phyloP scores from a whole-genome alignment of 805 yeast species.

The Groenewaldozyma tartarivorans region DNA sequence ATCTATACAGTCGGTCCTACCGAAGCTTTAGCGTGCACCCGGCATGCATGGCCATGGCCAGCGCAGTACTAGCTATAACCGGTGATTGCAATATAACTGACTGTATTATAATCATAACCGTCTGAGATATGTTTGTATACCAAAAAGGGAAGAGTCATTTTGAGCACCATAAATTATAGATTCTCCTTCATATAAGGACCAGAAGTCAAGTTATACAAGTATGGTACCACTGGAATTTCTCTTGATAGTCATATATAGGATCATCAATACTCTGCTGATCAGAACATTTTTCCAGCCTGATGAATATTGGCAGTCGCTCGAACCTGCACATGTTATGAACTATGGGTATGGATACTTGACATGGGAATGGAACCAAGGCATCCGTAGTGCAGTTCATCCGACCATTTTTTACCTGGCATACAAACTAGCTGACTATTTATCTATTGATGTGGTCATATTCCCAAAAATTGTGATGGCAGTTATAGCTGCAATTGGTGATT shows the following conservation, averaged over 20 bases:
- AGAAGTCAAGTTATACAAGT: too few relatives aligned
- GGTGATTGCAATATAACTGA: too few relatives aligned
- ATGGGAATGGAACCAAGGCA: conserved; percentile 85
- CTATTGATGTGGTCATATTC: conserved; percentile 29
- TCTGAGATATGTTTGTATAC: too few relatives aligned
- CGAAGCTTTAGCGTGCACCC: too few relatives aligned
- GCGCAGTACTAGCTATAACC: too few relatives aligned
- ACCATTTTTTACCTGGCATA: conserved; percentile 48
- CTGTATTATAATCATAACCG: too few relatives aligned
- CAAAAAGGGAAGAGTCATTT: too few relatives aligned
- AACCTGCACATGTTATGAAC: conserved; percentile 73
- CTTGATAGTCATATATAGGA: conserved; percentile 34
- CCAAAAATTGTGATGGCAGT: conserved; percentile 68
- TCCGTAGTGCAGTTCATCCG: conserved; percentile 78
- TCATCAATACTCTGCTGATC: conserved; percentile 53
- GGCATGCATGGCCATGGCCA: too few relatives aligned
- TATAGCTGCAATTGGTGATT: conserved; percentile 66
- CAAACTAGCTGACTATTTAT: conserved; percentile 26
- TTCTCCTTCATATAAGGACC: too few relatives aligned
- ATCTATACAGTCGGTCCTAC: too few relatives aligned
- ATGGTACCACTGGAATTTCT: too few relatives aligned
- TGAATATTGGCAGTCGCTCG: conserved; percentile 87
- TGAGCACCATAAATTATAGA: too few relatives aligned
- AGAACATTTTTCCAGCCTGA: conserved; percentile 90
- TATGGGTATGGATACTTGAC: conserved; percentile 77